Evolutionary conservation across 768 basidiomycete genomes (phyloP).

Genomic region (Trametes meyenii): DNA sequence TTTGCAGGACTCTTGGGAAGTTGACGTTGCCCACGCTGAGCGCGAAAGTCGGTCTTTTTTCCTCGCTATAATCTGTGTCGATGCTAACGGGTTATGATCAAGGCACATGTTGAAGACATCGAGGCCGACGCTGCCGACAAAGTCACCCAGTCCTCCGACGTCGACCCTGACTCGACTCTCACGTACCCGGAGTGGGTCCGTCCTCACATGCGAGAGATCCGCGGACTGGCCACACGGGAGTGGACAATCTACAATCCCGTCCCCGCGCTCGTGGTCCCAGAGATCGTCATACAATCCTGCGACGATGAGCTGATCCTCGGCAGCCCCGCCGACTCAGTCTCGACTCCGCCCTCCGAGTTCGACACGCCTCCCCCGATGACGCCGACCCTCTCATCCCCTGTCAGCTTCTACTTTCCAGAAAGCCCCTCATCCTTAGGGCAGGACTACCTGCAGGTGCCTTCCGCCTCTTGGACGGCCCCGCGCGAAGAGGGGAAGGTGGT

Average conservation of each 20-base stretch:
- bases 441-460: constrained; percentile 17
- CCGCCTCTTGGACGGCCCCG: constrained; percentile 15
- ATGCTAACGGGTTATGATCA: neutral
- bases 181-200: constrained; percentile 20
- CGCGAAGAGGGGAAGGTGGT: constrained; percentile 10
- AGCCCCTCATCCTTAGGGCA: constrained; percentile 5
- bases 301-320: constrained; percentile 3
- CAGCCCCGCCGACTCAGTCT: constrained; percentile 16
- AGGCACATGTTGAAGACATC: neutral
- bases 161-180: constrained; percentile 12
- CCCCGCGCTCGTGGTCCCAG: neutral
- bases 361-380: constrained; percentile 12
- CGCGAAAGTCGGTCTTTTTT: constrained; percentile 11
- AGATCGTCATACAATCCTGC: constrained; percentile 14
- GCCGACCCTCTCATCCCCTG: constrained; percentile 10
- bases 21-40: neutral
- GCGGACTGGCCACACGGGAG: constrained; percentile 12
- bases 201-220: constrained; percentile 13
- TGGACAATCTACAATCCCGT: constrained; percentile 8
- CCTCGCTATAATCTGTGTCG: too few species aligned
- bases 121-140: neutral
- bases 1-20: constrained; percentile 13
- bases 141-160: neutral
- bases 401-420: constrained; percentile 18
- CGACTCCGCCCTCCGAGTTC: constrained; percentile 3